Conservation (phyloP, 2,329 filamentous ascomycete species). For the Sphaerulina musiva region DNA sequence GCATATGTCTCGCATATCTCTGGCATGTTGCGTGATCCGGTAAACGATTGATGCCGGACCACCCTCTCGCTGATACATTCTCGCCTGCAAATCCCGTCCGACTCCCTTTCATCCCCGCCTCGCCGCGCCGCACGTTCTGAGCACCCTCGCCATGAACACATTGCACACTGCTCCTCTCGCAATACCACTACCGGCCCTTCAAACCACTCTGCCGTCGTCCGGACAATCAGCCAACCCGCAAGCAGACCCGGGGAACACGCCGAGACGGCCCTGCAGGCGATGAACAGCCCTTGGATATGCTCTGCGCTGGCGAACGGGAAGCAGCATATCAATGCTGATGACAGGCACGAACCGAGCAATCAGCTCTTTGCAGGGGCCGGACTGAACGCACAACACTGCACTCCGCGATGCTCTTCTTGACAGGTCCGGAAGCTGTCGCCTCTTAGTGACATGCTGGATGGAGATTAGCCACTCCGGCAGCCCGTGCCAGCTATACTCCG, state of each 20-base stretch:
- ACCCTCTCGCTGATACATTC: not conserved
- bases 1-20: conserved; percentile 9
- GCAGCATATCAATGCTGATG: conserved; percentile 14
- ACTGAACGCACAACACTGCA: conserved; percentile 14
- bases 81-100: not conserved
- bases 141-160: not conserved
- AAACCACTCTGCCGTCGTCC: not conserved
- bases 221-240: not conserved
- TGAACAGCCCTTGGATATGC: not conserved
- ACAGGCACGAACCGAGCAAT: conserved; percentile 20
- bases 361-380: conserved; percentile 11
- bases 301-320: conserved; percentile 16
- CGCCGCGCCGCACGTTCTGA: not conserved
- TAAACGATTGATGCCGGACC: conserved; percentile 10
- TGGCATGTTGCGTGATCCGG: conserved; percentile 12
- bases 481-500: conserved; percentile 14
- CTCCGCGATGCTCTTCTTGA: conserved; percentile 11
- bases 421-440: conserved; percentile 13
- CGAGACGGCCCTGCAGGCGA: not conserved
- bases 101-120: not conserved
- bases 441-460: conserved; percentile 2
- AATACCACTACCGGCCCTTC: not conserved
- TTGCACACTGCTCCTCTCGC: not conserved
- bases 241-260: not conserved
- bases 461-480: conserved; percentile 8